phyloP scores from a whole-genome alignment of 208 protist species.

The Crithidia acanthocephali region DNA sequence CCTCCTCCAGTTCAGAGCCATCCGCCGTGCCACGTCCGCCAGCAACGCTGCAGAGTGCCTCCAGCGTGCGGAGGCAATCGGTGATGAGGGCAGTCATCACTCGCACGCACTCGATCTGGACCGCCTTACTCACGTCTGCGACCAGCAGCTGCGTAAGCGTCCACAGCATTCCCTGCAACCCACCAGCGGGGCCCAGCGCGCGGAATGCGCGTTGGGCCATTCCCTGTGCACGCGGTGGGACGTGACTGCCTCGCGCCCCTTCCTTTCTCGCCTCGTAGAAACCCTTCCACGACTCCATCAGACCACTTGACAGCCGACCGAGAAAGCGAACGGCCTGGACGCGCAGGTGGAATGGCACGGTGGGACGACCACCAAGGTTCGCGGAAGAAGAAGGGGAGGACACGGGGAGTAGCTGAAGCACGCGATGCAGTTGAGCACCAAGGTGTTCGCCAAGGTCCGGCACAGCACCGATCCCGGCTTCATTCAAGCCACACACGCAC shows the following conservation, averaged over 20 bases:
- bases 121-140: constrained; percentile 38
- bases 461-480: background rate
- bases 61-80: constrained; percentile 8
- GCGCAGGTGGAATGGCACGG: constrained; percentile 42
- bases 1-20: constrained; percentile 14
- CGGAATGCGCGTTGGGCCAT: constrained; percentile 5
- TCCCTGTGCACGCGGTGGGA: background rate
- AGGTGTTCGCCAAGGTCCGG: background rate
- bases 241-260: too few species aligned
- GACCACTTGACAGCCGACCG: constrained; percentile 9
- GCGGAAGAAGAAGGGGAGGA: background rate
- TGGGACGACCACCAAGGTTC: background rate
- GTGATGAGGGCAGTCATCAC: constrained; percentile 23
- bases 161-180: constrained; percentile 21
- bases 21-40: background rate
- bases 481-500: background rate
- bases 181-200: constrained; percentile 13
- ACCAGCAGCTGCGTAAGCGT: constrained; percentile 20
- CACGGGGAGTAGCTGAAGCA: constrained; percentile 11
- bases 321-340: constrained; percentile 26
- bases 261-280: background rate
- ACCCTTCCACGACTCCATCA: constrained; percentile 16
- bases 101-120: constrained; percentile 44
- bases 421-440: background rate
- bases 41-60: background rate